Evolutionary conservation across 2,329 filamentous ascomycete genomes (phyloP).

Genomic region (Aspergillus tubingensis): DNA sequence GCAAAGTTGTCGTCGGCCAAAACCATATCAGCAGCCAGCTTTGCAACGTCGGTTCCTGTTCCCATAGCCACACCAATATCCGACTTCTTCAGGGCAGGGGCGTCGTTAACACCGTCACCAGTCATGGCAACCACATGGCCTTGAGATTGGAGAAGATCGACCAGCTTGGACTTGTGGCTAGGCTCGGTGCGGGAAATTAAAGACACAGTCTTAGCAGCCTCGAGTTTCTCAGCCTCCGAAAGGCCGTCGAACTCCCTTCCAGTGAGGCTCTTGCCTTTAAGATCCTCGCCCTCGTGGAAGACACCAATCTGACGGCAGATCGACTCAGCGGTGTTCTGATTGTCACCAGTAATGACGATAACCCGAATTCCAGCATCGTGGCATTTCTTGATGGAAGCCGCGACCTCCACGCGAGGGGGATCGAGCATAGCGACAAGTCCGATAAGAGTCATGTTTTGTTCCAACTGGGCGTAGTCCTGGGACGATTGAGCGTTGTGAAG

Average conservation of each 20-base stretch:
- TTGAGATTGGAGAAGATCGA: conserved; percentile 89
- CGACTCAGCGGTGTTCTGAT: conserved; percentile 94
- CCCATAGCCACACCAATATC: conserved; percentile 99
- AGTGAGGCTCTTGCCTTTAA: conserved; percentile 90
- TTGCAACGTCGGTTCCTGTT: conserved; percentile 93
- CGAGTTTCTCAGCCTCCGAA: conserved; percentile 73
- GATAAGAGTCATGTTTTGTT: conserved; percentile 91
- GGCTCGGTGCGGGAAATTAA: conserved; percentile 97
- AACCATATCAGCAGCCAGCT: conserved; percentile 97
- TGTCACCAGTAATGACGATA: conserved; percentile 97
- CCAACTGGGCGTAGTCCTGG: conserved; percentile 78
- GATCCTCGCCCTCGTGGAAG: conserved; percentile 77
- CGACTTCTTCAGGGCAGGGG: conserved; percentile 94
- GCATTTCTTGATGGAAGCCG: conserved; percentile 82
- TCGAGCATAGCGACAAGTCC: conserved; percentile 96
- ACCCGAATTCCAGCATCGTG: conserved; percentile 92
- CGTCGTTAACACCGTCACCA: conserved; percentile 97
- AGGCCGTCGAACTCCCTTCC: conserved; percentile 92
- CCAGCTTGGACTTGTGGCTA: conserved; percentile 93
- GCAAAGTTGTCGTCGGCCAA: conserved; percentile 98
- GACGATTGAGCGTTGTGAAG: conserved; percentile 76
- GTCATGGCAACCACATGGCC: conserved; percentile 99
- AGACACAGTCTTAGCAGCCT: conserved; percentile 80
- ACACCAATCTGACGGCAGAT: conserved; percentile 97
- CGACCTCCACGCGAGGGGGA: conserved; percentile 89